These are phyloP conservation scores for Cladosporium phlei DNA, from an alignment of 2,329 filamentous ascomycete genomes.

Conservation along the genomic window DNA sequence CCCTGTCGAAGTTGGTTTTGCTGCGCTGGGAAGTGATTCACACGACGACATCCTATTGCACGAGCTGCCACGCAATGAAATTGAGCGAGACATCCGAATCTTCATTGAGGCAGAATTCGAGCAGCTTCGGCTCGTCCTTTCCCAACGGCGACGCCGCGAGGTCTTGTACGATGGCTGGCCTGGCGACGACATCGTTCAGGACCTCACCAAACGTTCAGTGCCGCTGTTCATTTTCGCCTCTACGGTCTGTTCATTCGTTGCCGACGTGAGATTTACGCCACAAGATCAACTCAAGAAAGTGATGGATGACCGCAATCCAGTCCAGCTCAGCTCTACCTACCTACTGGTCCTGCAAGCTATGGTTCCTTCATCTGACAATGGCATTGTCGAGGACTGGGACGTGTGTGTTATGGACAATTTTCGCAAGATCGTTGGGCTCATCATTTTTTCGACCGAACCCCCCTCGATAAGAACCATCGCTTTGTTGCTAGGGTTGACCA, in stretches of 20 bases:
- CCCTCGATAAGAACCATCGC: slow-evolving; percentile 20
- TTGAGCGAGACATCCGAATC: slow-evolving; percentile 27
- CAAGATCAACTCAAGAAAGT: not conserved
- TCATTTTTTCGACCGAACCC: slow-evolving; percentile 19
- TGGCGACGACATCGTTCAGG: too few relatives aligned
- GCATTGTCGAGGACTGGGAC: not conserved
- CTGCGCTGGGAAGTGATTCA: slow-evolving; percentile 3
- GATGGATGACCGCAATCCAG: too few relatives aligned
- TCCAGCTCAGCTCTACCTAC: not conserved
- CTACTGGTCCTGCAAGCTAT: not conserved
- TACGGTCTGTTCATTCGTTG: not conserved
- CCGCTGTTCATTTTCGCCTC: not conserved
- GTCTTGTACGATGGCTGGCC: too few relatives aligned
- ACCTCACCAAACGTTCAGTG: not conserved
- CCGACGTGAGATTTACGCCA: not conserved
- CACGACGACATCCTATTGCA: slow-evolving; percentile 21
- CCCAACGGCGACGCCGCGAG: too few relatives aligned
- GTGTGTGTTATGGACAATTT: slow-evolving; percentile 23
- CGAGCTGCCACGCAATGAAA: slow-evolving; percentile 17
- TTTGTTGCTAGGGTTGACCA: slow-evolving; percentile 17
- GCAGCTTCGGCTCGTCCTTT: too few relatives aligned
- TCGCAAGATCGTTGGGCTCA: slow-evolving; percentile 19
- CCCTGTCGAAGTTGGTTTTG: slow-evolving; percentile 20
- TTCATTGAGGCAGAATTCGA: too few relatives aligned
- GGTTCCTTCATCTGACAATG: not conserved